These are phyloP conservation scores for Kwoniella shandongensis DNA, from an alignment of 768 basidiomycete genomes.

Conservation along the genomic window DNA sequence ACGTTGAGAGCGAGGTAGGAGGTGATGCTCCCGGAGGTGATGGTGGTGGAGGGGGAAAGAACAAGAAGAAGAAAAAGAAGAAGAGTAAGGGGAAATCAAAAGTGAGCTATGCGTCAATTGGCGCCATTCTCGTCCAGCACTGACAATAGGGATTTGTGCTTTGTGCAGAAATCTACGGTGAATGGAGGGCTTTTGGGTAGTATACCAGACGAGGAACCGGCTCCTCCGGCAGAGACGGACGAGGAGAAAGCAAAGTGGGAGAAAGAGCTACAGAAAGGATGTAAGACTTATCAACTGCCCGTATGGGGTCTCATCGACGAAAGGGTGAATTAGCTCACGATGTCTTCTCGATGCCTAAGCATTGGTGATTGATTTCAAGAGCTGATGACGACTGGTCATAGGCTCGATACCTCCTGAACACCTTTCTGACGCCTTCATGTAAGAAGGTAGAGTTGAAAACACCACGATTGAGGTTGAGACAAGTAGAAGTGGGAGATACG, in stretches of 20 bases:
- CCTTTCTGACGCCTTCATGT: slow-evolving; percentile 40
- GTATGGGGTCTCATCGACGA: slow-evolving; percentile 24
- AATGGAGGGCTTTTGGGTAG: slow-evolving; percentile 2
- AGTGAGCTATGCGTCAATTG: background rate
- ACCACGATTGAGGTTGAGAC: slow-evolving; percentile 34
- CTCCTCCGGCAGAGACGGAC: slow-evolving; percentile 11
- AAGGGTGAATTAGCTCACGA: too few relatives aligned
- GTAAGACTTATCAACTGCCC: slow-evolving; percentile 5
- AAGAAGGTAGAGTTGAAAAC: slow-evolving; percentile 26
- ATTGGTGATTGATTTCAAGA: background rate
- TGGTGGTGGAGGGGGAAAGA: slow-evolving; percentile 3
- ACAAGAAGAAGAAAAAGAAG: slow-evolving; percentile 30
- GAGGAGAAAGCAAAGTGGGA: slow-evolving; percentile 28
- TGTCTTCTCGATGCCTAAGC: background rate
- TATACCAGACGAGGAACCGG: slow-evolving; percentile 21
- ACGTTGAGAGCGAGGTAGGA: slow-evolving; percentile 1
- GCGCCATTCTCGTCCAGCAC: background rate
- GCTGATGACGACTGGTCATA: slow-evolving; percentile 1
- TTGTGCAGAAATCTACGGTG: background rate
- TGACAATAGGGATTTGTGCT: background rate
- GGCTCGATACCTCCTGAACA: slow-evolving; percentile 18
- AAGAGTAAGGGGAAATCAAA: slow-evolving; percentile 18
- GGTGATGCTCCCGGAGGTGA: background rate
- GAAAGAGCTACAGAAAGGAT: slow-evolving; percentile 16
- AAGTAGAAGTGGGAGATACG: slow-evolving; percentile 30